These are phyloP conservation scores for Diphasiastrum complanatum DNA, from an alignment of 83 land plant genomes.

Conservation along the genomic window DNA sequence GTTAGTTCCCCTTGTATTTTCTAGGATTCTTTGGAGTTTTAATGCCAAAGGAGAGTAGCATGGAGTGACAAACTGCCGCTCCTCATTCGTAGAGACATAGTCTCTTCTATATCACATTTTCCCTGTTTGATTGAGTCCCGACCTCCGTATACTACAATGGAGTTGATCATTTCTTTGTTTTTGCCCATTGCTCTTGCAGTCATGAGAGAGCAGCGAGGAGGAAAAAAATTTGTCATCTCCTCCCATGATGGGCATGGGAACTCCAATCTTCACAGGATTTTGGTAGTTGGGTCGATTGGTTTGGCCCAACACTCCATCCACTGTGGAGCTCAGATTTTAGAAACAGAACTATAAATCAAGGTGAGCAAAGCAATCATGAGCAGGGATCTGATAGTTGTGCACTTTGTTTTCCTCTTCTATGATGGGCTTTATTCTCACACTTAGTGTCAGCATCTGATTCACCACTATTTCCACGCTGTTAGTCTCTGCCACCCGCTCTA, in stretches of 20 bases:
- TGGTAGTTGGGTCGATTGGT: conserved; percentile 37
- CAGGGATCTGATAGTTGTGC: conserved; percentile 38
- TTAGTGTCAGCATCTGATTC: conserved; percentile 30
- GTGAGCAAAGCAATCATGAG: conserved; percentile 59
- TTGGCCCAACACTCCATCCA: conserved; percentile 59
- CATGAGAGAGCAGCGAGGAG: conserved; percentile 38
- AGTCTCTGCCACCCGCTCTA: conserved; percentile 19
- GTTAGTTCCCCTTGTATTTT: too few relatives aligned
- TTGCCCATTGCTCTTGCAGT: too few relatives aligned
- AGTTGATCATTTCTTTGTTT: too few relatives aligned
- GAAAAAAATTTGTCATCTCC: conserved; percentile 37
- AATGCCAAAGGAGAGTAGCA: too few relatives aligned
- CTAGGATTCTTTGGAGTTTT: too few relatives aligned
- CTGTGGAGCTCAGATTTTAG: conserved; percentile 32
- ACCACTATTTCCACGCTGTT: conserved; percentile 35
- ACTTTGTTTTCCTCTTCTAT: conserved; percentile 38
- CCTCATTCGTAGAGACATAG: too few relatives aligned
- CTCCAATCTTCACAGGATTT: conserved; percentile 43
- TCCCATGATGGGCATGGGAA: conserved; percentile 59
- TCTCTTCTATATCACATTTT: too few relatives aligned
- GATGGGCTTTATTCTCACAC: conserved; percentile 46
- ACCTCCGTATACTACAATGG: too few relatives aligned
- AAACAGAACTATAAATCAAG: conserved; percentile 56
- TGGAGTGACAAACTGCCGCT: too few relatives aligned
- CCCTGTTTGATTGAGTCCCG: too few relatives aligned